A percentile compares a stretch with the other conserved stretches of the same genome.
These are phyloP conservation scores for Lunularia cruciata DNA, from an alignment of 225 moss, liverwort and hornwort species.

Conservation along the genomic window DNA sequence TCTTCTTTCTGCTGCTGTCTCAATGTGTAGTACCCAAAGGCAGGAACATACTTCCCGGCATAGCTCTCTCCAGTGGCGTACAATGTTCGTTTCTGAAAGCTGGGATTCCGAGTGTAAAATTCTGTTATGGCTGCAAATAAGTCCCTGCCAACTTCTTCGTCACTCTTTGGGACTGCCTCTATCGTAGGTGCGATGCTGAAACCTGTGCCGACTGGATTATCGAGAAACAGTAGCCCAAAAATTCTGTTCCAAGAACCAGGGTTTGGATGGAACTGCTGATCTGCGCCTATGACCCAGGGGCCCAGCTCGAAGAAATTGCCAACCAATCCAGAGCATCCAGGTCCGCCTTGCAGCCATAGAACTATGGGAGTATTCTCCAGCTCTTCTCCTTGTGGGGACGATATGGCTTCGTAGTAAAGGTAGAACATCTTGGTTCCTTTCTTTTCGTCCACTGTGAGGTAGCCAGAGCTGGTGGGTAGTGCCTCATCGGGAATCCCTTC, in stretches of 20 bases:
- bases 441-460: conserved; percentile 43
- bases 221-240: conserved; percentile 54
- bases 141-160: conserved; percentile 41
- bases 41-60: conserved; percentile 67
- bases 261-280: conserved; percentile 47
- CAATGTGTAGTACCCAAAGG: conserved; percentile 53
- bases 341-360: conserved; percentile 70
- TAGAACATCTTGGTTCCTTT: conserved; percentile 55
- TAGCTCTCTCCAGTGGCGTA: conserved; percentile 62
- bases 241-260: conserved; percentile 49
- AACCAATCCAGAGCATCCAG: conserved; percentile 58
- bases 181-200: conserved; percentile 55
- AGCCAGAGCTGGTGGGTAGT: conserved; percentile 56
- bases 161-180: conserved; percentile 43
- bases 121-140: conserved; percentile 42
- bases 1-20: conserved; percentile 21
- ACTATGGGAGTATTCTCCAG: conserved; percentile 47
- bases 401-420: conserved; percentile 53
- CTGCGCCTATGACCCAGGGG: conserved; percentile 48
- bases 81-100: conserved; percentile 44
- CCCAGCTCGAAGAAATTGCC: conserved; percentile 64
- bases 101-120: conserved; percentile 41
- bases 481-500: conserved; percentile 55
- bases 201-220: conserved; percentile 62
- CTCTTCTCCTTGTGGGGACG: conserved; percentile 19